These are phyloP conservation scores for Didymella pomorum DNA, from an alignment of 2,329 filamentous ascomycete species.

Conservation along the genomic window DNA sequence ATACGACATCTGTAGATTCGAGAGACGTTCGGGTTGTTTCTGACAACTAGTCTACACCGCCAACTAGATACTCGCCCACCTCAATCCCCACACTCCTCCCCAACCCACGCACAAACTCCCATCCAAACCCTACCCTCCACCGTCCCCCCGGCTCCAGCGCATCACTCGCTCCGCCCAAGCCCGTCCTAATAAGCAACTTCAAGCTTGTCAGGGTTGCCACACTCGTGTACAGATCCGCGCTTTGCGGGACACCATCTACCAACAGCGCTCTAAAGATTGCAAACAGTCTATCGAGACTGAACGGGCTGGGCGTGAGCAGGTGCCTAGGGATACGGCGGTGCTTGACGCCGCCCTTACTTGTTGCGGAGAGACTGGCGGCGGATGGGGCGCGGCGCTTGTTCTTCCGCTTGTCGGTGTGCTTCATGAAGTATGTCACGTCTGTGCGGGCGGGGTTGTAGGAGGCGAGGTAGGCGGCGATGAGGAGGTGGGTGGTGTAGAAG, in stretches of 20 bases:
- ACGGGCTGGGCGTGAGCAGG: conserved; percentile 77
- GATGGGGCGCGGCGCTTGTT: conserved; percentile 52
- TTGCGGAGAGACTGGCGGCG: conserved; percentile 26
- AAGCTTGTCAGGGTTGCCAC: conserved; percentile 78
- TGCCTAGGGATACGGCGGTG: conserved; percentile 79
- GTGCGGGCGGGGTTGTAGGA: conserved; percentile 80
- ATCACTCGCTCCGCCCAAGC: conserved; percentile 66
- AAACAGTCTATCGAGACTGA: conserved; percentile 79
- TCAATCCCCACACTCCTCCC: conserved; percentile 80
- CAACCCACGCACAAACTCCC: conserved; percentile 76
- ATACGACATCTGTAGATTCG: no score
- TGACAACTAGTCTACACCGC: conserved; percentile 39
- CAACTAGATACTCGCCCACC: conserved; percentile 69
- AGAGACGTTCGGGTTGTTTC: background rate
- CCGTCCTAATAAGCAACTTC: conserved; percentile 69
- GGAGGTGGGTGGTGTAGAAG: conserved; percentile 74
- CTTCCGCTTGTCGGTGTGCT: conserved; percentile 63
- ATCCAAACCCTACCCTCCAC: conserved; percentile 81
- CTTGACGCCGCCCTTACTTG: conserved; percentile 50
- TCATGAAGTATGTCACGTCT: conserved; percentile 79
- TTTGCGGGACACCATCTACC: conserved; percentile 54
- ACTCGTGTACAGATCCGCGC: conserved; percentile 59
- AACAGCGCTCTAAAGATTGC: conserved; percentile 76
- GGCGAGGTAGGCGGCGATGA: conserved; percentile 80
- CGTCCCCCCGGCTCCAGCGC: conserved; percentile 72